Base-by-base conservation (phyloP, 345 rosid species). In the Rubroshorea leprosula region DNA sequence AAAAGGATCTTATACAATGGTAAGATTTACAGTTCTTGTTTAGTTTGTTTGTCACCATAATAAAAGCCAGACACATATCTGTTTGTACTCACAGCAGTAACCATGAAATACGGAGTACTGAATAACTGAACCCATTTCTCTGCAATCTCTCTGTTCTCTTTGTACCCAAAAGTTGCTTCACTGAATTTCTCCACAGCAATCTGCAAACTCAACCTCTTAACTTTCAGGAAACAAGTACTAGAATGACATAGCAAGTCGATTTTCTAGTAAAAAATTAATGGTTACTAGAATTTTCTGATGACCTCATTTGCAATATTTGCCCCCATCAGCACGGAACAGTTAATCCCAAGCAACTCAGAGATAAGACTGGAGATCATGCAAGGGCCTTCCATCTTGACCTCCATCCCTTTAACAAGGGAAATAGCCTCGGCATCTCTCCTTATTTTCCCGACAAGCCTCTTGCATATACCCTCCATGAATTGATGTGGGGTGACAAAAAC, bases 281-380 rank as follows among this genome's bases (percentile, higher is more conserved):
- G 18, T 8, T 17, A 24, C 29, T 12, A n/a, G 74, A 64, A 57
- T 41, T 12, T 20, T 23, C 5, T 26, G 57, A 35, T 58, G 54
- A 84, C 99, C 89, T 93, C 99, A 60, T 85, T 89, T 12, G 99
- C 99, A 51, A 93, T 90, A 70, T 93, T 89, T 31, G 96, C 97
- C 14, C 99, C 96, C 97, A 89, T 93, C 52, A 93, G 79, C 65
- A 93, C 99, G 63, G 86, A 89, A 48, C 96, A 89, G 19, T 79
- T 80, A 68, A 87, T 63, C 25, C 85, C 83, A 16, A 93, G 96
- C 69, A 74, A 80, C 69, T 76, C 72, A 0, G 96, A 81, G 49
- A 93, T 87, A 31, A 85, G 79, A 72, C 59, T 78, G 17, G 99
- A 93, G 69, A 93, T 89, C 99, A 89, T 85, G 72, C 96, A 58